Base-by-base conservation (phyloP, 176 grass and related monocot genomes). In the Sorghum bicolor region DNA sequence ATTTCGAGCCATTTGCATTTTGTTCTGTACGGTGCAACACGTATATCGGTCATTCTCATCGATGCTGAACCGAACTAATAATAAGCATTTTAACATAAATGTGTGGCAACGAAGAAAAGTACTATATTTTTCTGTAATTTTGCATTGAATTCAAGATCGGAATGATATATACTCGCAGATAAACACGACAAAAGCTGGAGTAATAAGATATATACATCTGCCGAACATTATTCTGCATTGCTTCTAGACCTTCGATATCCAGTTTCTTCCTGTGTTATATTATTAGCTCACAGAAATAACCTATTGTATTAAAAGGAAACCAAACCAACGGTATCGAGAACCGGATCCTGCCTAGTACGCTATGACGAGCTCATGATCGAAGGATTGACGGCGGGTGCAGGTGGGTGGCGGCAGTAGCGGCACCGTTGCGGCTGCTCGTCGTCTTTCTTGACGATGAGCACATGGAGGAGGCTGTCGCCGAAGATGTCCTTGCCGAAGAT, bases 381-480 rank as follows among this genome's bases (percentile, higher is more conserved):
- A 0, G 47, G n/a, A 8, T 61, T 63, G 33, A 29, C 14, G 5
- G 53, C 36, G 33, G 33, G 34, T 30, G 37, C 66, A 16, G 24
- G 37, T 2, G 24, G 6, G 13, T 2, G 3, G 9, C 3, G 8
- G 39, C 77, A 66, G 38, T 13, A 32, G 60, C 26, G 6, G 60
- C 76, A 79, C 25, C 10, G 25, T 10, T 28, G 13, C 33, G 2
- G 75, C 13, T 7, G 32, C 38, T 20, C 8, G 5, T 16, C 14
- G 39, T 13, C 2, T 25, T 47, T 66, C 43, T 68, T 80, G 43
- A 72, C 75, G 78, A 86, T 20, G 31, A 91, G 64, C 17, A 93
- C 12, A 48, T 69, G 81, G 20, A 96, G 72, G 11, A 20, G 38
- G 26, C 94, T 87, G 31, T 85, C 80, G 73, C 74, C 61, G 73